These are phyloP conservation scores for Apiotrichum veenhuisii DNA, from an alignment of 1,284 basidiomycete genomes.

Conservation along the genomic window DNA sequence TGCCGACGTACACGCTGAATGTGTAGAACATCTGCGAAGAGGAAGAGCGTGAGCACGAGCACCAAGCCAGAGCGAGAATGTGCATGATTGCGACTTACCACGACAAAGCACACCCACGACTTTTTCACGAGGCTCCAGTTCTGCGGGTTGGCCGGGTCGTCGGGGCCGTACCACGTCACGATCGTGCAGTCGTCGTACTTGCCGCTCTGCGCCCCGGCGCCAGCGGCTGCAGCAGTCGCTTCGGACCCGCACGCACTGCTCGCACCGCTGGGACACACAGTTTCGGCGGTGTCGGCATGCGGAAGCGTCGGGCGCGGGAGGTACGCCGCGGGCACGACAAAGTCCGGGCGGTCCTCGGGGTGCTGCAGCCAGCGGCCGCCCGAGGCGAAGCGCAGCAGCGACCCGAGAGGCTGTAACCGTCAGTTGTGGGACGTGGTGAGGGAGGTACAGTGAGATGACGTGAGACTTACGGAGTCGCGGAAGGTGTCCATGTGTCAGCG, in stretches of 20 bases:
- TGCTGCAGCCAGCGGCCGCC: conserved; percentile 15
- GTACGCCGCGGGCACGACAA: conserved; percentile 13
- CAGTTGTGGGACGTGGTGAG: too few relatives aligned
- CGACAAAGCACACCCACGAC: conserved; percentile 57
- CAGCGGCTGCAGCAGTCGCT: neutral
- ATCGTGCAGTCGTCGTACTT: neutral
- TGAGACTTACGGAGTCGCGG: conserved; percentile 4
- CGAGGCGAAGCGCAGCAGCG: neutral
- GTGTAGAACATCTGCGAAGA: conserved; percentile 57
- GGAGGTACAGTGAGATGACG: too few relatives aligned
- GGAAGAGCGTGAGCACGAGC: conserved; percentile 49
- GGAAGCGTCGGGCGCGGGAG: neutral
- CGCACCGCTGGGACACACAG: neutral
- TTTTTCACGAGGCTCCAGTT: conserved; percentile 62
- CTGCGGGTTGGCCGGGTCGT: conserved; percentile 62
- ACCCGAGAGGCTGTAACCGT: neutral
- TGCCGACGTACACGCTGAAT: conserved; percentile 17
- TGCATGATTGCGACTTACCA: neutral
- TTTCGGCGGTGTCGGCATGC: neutral
- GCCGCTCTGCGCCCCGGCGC: neutral
- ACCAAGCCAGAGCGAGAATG: neutral
- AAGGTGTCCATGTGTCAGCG: neutral
- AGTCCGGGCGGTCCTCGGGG: conserved; percentile 16
- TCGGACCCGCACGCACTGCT: neutral
- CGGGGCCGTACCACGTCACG: conserved; percentile 62